Evolutionary conservation across 768 basidiomycete genomes (phyloP), one percentile per base, ranked within the genome.

Genomic region (Agrocybe chaxingu): DNA sequence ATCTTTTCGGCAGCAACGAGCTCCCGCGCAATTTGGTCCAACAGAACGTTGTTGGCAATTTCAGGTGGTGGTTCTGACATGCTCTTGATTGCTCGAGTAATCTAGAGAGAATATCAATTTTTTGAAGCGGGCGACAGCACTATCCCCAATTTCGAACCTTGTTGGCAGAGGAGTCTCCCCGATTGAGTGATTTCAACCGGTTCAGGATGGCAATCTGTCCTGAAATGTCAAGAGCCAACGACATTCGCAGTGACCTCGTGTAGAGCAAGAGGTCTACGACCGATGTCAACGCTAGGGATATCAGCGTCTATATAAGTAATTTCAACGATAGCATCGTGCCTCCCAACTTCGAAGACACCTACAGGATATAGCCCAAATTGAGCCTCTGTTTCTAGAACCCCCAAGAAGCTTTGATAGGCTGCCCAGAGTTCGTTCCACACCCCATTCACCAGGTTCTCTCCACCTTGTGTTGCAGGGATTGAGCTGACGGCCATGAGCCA

Each of bases 371-470:
- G 62, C 29, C 75, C 75, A 32, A 68, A 66, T 45, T 71, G 71
- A 11, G 67, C 66, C 49, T 82, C 81, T 3, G 57, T 62, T 55
- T 82, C 80, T 35, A 86, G 70, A 1, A 73, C 69, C 36, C 67
- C 59, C 10, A 84, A 59, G 33, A 87, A 69, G 9, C 65, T 65
- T 55, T 84, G 84, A 48, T 87, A 87, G 1, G 83, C 76, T 1
- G 85, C 79, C 87, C 87, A 91, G 7, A 91, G 62, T 57, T 87
- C 84, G 58, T 87, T 88, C 88, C 88, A 91, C 8, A 89, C 73
- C 37, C 64, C 67, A 36, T 70, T 64, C 16, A 75, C 62, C 12
- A 67, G 52, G 31, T 54, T 57, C 48, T 71, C 70, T n/a, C 62
- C 65, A 11, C 52, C 60, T 18, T 67, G 57, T 13, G 58, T 62